Conservation (phyloP, 23 red algal species). For the Gracilariopsis chorda region DNA sequence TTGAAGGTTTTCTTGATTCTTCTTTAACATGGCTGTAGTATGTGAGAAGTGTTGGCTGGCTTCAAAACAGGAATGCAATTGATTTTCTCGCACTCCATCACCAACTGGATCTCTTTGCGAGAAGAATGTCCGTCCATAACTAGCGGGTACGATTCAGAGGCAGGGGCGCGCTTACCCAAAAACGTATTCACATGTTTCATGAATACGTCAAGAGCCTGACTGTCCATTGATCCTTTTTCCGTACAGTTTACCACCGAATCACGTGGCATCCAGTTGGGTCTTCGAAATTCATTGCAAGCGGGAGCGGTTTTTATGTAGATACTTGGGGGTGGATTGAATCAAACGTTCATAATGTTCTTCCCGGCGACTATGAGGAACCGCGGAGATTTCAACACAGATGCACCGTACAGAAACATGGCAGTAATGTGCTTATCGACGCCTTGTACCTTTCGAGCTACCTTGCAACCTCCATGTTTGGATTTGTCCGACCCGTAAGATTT, state of each 20-base stretch:
- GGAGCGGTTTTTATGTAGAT: not conserved
- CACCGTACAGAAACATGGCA: not conserved
- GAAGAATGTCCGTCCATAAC: constrained; percentile 25
- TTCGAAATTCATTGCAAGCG: not conserved
- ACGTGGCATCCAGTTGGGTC: not conserved
- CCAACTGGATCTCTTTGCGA: not conserved
- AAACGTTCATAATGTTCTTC: not conserved
- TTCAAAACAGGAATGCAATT: not conserved
- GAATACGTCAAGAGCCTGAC: not conserved
- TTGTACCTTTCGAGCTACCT: not conserved
- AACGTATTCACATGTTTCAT: not conserved
- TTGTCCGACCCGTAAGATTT: not conserved
- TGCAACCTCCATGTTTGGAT: not conserved
- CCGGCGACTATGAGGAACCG: constrained; percentile 10
- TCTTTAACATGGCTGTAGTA: constrained; percentile 6
- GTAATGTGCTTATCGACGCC: not conserved
- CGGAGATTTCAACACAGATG: not conserved
- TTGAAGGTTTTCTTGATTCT: constrained; percentile 27
- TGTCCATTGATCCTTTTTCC: not conserved
- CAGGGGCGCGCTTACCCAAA: not conserved
- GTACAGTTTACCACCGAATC: not conserved
- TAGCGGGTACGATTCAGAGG: constrained; percentile 10
- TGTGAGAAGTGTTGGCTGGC: not conserved
- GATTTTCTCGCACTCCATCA: not conserved
- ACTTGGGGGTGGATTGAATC: not conserved